These are phyloP conservation scores for Fagopyrum esculentum DNA, from an alignment of 148 eudicot genomes.

Conservation along the genomic window DNA sequence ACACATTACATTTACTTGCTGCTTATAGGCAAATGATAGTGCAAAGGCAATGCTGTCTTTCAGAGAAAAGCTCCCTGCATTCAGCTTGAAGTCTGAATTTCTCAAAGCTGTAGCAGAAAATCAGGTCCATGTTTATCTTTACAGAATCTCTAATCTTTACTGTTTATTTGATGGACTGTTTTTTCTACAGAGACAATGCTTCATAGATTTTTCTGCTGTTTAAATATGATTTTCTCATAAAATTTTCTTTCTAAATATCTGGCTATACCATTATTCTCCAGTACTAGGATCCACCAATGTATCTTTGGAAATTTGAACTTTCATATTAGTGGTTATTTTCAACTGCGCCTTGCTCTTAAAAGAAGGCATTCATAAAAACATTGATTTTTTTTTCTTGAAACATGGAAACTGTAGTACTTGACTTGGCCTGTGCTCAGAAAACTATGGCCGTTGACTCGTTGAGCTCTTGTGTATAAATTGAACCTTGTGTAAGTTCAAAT, in stretches of 20 bases:
- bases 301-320: background rate
- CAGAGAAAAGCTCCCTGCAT: conserved; percentile 89
- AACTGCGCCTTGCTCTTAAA: background rate
- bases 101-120: conserved; percentile 76
- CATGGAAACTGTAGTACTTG: background rate
- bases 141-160: background rate
- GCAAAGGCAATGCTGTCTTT: conserved; percentile 65
- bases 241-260: background rate
- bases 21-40: conserved; percentile 44
- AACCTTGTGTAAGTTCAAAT: background rate
- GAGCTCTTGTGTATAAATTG: background rate
- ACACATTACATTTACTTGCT: conserved; percentile 12
- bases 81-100: conserved; percentile 66
- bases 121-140: conserved; percentile 43
- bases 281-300: background rate
- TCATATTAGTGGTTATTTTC: background rate
- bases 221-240: background rate
- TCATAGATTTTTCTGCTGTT: background rate
- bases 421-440: background rate
- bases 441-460: background rate
- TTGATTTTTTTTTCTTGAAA: background rate
- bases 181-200: background rate
- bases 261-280: background rate
- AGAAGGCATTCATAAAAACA: background rate
- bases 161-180: background rate